Evolutionary conservation across 257 asterid species (phyloP).

Genomic region (Cynanchum wilfordii): DNA sequence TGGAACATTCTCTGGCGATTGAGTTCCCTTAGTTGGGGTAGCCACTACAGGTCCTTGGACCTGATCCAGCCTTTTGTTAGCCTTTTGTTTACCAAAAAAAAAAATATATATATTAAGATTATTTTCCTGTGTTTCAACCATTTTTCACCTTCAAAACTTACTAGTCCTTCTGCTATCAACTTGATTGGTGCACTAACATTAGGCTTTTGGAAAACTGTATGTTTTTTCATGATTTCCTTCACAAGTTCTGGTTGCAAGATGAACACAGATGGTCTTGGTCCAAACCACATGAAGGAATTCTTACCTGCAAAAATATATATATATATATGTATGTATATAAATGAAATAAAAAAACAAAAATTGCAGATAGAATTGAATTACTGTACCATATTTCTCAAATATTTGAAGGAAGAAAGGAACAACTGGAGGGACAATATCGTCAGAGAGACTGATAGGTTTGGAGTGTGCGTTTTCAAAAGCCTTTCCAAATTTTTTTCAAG

Average conservation of each 20-base stretch:
- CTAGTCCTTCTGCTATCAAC: slow-evolving; percentile 17
- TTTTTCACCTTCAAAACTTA: slow-evolving; percentile 20
- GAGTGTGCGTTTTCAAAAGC: slow-evolving; percentile 4
- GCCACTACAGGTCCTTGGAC: no score
- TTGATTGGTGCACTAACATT: slow-evolving; percentile 14
- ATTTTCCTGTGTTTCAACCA: slow-evolving; percentile 29
- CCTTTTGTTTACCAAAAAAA: no score
- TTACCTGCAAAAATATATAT: slow-evolving; percentile 10
- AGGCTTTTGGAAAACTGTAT: slow-evolving; percentile 16
- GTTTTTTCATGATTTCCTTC: slow-evolving; percentile 20
- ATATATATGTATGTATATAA: no score
- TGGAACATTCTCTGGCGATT: no score
- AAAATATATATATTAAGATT: no score
- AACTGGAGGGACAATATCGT: slow-evolving; percentile 3
- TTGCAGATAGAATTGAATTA: background rate
- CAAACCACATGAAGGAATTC: slow-evolving; percentile 22
- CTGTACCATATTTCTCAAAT: background rate
- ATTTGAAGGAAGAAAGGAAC: background rate
- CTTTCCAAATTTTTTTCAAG: slow-evolving; percentile 29
- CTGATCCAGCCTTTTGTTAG: no score
- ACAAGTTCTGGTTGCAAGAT: slow-evolving; percentile 23
- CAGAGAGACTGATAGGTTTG: slow-evolving; percentile 4
- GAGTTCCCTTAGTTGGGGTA: no score
- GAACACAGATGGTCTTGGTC: slow-evolving; percentile 18
- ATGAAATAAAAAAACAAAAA: no score